A percentile compares a stretch with the other conserved stretches of the same genome.
phyloP scores from a whole-genome alignment of 106 monocot species.

The Acanthochlamys bracteata region DNA sequence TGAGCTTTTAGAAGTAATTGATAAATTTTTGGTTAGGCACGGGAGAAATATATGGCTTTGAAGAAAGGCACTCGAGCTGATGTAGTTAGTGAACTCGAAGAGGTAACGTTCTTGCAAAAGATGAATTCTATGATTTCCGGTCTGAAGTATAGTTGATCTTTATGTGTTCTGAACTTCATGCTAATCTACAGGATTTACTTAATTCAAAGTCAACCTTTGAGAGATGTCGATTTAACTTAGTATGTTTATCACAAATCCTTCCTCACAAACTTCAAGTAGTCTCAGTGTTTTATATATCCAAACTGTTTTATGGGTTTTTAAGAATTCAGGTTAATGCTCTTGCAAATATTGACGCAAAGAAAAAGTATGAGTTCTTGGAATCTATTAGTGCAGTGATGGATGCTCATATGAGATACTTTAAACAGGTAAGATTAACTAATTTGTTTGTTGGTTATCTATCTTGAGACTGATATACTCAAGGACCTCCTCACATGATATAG shows the following conservation, averaged over 20 bases:
- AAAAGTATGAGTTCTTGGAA: constrained; percentile 94
- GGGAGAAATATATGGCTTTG: constrained; percentile 83
- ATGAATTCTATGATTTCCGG: too few relatives aligned
- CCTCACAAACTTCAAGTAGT: constrained; percentile 1
- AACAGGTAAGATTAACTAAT: constrained; percentile 55
- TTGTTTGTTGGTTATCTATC: background rate
- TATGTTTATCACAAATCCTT: constrained; percentile 34
- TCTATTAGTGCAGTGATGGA: constrained; percentile 96
- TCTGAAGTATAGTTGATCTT: background rate
- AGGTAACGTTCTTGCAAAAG: constrained; percentile 50
- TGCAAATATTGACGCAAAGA: constrained; percentile 83
- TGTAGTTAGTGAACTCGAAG: constrained; percentile 69
- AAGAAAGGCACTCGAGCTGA: constrained; percentile 71
- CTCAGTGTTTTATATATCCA: constrained; percentile 18
- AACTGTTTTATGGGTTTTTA: constrained; percentile 27
- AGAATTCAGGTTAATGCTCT: constrained; percentile 80
- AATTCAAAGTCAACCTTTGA: constrained; percentile 92
- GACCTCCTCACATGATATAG: constrained; percentile 31
- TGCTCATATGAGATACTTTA: constrained; percentile 97
- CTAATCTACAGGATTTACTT: constrained; percentile 58
- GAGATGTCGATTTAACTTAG: constrained; percentile 91
- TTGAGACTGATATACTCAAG: background rate
- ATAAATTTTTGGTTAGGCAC: constrained; percentile 39
- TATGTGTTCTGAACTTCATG: background rate
- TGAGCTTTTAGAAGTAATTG: too few relatives aligned